phyloP scores from a whole-genome alignment of 805 yeast genomes.

The Teunomyces barrocoloradensis region DNA sequence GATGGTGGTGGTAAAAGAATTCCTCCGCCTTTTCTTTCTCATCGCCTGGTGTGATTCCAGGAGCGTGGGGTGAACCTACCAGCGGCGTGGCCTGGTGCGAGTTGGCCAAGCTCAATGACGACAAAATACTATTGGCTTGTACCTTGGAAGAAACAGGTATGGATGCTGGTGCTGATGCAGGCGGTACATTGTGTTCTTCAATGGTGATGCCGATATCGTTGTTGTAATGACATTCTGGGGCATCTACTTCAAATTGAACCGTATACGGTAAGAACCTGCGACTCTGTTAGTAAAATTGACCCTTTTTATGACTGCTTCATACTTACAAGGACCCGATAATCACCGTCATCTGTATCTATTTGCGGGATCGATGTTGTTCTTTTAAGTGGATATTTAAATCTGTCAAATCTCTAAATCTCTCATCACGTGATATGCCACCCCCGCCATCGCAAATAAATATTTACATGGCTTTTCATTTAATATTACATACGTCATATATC shows the following conservation, averaged over 20 bases:
- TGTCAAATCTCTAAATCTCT: not conserved
- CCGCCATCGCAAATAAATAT: not conserved
- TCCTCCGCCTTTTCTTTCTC: slow-evolving; percentile 39
- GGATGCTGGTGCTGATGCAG: slow-evolving; percentile 10
- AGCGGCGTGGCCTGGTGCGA: slow-evolving; percentile 19
- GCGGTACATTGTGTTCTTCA: not conserved
- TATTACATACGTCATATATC: slow-evolving; percentile 1
- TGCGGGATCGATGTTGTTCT: not conserved
- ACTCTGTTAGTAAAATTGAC: slow-evolving; percentile 13
- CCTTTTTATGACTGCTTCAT: slow-evolving; percentile 15
- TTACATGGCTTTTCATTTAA: not conserved
- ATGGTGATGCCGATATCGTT: slow-evolving; percentile 3
- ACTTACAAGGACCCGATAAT: slow-evolving; percentile 69
- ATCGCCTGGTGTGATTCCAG: slow-evolving; percentile 38
- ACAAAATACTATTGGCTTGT: slow-evolving; percentile 25
- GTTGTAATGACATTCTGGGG: slow-evolving; percentile 8
- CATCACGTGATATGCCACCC: not conserved
- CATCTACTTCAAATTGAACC: slow-evolving; percentile 59
- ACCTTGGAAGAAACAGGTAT: slow-evolving; percentile 7
- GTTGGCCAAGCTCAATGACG: slow-evolving; percentile 38
- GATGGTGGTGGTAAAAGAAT: slow-evolving; percentile 40
- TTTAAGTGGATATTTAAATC: not conserved
- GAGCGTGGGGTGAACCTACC: slow-evolving; percentile 11
- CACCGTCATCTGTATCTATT: slow-evolving; percentile 49
- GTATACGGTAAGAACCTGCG: slow-evolving; percentile 67